These are phyloP conservation scores for Ogataea hybrid DNA, from an alignment of 1,139 yeast genomes.

Conservation along the genomic window DNA sequence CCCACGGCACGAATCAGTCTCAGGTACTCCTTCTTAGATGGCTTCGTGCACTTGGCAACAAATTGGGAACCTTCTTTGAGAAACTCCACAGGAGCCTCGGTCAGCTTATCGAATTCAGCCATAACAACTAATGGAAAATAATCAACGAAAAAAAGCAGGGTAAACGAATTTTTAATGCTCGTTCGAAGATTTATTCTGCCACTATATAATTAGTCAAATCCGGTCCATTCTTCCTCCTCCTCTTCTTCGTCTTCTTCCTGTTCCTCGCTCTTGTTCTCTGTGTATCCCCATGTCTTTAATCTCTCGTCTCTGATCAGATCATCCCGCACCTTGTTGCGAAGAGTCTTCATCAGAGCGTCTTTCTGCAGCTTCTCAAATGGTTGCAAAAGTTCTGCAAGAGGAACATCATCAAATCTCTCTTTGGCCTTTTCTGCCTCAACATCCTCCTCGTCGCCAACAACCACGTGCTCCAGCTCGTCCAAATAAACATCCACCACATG, in stretches of 20 bases:
- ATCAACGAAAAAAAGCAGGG: constrained; percentile 11
- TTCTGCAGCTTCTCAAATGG: constrained; percentile 54
- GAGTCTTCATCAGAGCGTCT: constrained; percentile 55
- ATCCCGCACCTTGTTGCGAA: constrained; percentile 61
- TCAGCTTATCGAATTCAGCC: constrained; percentile 65
- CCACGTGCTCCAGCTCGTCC: constrained; percentile 76
- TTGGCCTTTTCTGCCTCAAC: constrained; percentile 32
- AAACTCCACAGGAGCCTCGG: constrained; percentile 90
- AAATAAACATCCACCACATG: constrained; percentile 82
- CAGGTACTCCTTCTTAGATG: constrained; percentile 81
- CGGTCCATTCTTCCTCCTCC: constrained; percentile 33
- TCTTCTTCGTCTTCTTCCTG: constrained; percentile 28
- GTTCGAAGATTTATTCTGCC: not conserved
- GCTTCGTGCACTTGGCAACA: constrained; percentile 89
- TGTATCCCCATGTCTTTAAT: constrained; percentile 63
- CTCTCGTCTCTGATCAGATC: constrained; percentile 68
- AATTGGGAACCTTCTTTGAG: constrained; percentile 89
- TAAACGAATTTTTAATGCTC: constrained; percentile 7
- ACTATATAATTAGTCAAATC: constrained; percentile 24
- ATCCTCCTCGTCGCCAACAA: constrained; percentile 49
- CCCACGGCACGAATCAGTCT: constrained; percentile 95
- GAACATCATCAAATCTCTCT: constrained; percentile 44
- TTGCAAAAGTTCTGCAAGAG: constrained; percentile 44
- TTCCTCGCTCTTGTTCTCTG: constrained; percentile 35
- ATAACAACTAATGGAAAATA: constrained; percentile 16